These are phyloP conservation scores for Eutypa lata DNA, from an alignment of 2,329 filamentous ascomycete species.

Conservation along the genomic window DNA sequence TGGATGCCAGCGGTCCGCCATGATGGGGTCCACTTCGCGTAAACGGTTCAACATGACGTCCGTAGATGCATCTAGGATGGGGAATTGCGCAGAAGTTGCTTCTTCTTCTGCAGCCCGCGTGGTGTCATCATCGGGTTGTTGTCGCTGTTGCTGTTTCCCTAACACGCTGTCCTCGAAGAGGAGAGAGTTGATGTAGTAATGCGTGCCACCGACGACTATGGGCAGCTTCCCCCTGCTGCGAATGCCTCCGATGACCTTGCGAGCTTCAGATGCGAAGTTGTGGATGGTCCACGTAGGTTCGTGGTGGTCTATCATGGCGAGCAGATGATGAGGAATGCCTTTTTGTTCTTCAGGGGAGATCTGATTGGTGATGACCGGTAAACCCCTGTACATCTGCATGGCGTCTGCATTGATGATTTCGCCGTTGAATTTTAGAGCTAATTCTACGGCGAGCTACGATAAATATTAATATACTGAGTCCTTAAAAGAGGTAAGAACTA, in stretches of 20 bases:
- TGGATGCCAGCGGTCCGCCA: constrained; percentile 92
- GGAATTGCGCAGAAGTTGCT: constrained; percentile 48
- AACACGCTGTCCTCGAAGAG: constrained; percentile 74
- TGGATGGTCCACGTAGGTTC: constrained; percentile 82
- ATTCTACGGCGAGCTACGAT: constrained; percentile 78
- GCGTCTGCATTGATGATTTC: constrained; percentile 97
- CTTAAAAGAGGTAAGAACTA: constrained; percentile 17
- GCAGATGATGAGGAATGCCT: constrained; percentile 81
- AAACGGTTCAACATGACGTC: constrained; percentile 71
- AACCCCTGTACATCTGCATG: constrained; percentile 92
- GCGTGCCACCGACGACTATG: constrained; percentile 89
- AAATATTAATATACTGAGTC: constrained; percentile 5
- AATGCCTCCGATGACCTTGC: constrained; percentile 72
- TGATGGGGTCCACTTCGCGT: constrained; percentile 77
- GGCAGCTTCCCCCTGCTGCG: constrained; percentile 74
- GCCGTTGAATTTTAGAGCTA: constrained; percentile 80
- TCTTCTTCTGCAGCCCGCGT: constrained; percentile 23
- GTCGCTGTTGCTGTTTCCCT: constrained; percentile 28
- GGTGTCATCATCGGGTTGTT: too few relatives aligned
- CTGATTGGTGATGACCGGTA: constrained; percentile 96
- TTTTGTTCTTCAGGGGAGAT: constrained; percentile 71
- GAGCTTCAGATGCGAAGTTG: constrained; percentile 69
- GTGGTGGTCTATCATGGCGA: constrained; percentile 72
- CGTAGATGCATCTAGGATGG: constrained; percentile 69
- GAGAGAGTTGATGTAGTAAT: constrained; percentile 90